Conservation (phyloP, 2,329 filamentous ascomycete genomes). For the Zasmidium angulare region DNA sequence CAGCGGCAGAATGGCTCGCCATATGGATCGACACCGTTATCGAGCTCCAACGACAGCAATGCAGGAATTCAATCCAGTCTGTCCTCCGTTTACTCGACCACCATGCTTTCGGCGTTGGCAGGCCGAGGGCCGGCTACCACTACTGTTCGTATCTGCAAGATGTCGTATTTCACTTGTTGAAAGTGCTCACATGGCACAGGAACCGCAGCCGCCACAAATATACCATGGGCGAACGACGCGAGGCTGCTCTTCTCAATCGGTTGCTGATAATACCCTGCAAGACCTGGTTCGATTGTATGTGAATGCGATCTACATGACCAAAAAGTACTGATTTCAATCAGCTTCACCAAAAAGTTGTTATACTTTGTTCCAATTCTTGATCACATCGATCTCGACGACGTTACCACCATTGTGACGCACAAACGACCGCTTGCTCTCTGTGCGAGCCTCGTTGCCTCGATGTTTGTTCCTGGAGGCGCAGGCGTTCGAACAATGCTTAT, state of each 20-base stretch:
- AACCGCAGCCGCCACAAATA: neutral
- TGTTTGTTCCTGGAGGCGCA: neutral
- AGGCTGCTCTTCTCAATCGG: neutral
- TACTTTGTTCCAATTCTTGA: slow-evolving; percentile 6
- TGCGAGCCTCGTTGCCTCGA: neutral
- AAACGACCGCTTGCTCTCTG: neutral
- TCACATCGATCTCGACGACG: slow-evolving; percentile 2
- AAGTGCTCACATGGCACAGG: too few relatives aligned
- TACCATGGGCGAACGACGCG: neutral
- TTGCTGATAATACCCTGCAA: neutral
- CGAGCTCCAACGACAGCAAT: neutral
- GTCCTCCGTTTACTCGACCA: neutral
- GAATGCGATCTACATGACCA: neutral
- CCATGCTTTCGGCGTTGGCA: neutral
- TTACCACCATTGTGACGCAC: neutral
- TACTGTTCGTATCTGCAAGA: too few relatives aligned
- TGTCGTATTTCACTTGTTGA: too few relatives aligned
- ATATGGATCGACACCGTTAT: neutral
- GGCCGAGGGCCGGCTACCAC: neutral
- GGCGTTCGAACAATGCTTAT: neutral
- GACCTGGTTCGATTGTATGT: slow-evolving; percentile 1
- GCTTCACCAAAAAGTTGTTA: slow-evolving; percentile 1
- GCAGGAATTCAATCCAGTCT: neutral
- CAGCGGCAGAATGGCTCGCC: neutral
- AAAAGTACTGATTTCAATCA: neutral